Percentiles rank a stretch among this genome's conserved stretches.
Conservation (phyloP, 2,329 filamentous ascomycete species). For the Paraconiothyrium sp. region DNA sequence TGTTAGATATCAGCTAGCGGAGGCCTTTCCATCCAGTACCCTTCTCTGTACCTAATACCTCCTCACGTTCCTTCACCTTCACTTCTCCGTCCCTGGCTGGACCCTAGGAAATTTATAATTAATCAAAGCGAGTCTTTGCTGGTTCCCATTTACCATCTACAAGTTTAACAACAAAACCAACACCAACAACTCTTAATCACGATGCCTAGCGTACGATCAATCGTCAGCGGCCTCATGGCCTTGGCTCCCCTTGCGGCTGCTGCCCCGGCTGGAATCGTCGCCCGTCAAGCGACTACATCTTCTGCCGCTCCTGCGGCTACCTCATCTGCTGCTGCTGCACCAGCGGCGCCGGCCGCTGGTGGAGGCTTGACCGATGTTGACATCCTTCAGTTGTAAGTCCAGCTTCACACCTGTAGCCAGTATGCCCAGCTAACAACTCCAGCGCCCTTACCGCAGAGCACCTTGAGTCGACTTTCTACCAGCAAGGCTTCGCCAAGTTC, state of each 20-base stretch:
- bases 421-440: constrained; percentile 36
- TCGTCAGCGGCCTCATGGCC: constrained; percentile 47
- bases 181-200: constrained; percentile 43
- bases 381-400: constrained; percentile 63
- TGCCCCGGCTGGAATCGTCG: constrained; percentile 37
- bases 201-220: constrained; percentile 50
- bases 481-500: constrained; percentile 74
- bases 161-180: constrained; percentile 25
- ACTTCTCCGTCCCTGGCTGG: constrained; percentile 53
- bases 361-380: constrained; percentile 59
- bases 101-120: constrained; percentile 49
- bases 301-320: constrained; percentile 16
- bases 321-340: constrained; percentile 23
- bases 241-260: constrained; percentile 47
- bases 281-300: constrained; percentile 32
- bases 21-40: constrained; percentile 39
- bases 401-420: constrained; percentile 19
- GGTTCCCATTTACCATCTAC: constrained; percentile 37
- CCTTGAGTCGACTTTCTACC: constrained; percentile 78
- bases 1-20: constrained; percentile 48
- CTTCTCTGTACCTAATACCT: constrained; percentile 48
- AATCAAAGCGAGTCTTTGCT: constrained; percentile 52
- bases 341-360: constrained; percentile 32
- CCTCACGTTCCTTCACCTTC: constrained; percentile 47
- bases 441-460: constrained; percentile 78